These are phyloP conservation scores for Ophiostoma piceae DNA, from an alignment of 2,329 filamentous ascomycete genomes.

Conservation along the genomic window DNA sequence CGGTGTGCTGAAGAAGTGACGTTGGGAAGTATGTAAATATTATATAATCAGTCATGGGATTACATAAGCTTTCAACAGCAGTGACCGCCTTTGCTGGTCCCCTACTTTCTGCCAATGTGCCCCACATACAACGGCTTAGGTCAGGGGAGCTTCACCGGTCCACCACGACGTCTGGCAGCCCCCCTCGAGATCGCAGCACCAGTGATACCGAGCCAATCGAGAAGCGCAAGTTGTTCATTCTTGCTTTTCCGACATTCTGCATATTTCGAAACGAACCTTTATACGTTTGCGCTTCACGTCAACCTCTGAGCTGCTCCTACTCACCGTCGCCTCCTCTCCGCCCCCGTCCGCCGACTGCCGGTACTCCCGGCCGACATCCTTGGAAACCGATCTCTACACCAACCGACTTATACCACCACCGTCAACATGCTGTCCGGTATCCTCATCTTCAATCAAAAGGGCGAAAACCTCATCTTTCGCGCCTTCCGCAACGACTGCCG, in stretches of 20 bases:
- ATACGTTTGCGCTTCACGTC: not conserved
- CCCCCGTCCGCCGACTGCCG: not conserved
- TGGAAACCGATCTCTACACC: not conserved
- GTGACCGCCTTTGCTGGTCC: constrained; percentile 8
- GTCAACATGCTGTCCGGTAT: constrained; percentile 83
- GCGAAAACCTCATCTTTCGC: constrained; percentile 98
- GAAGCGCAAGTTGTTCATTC: not conserved
- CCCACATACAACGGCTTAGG: constrained; percentile 7
- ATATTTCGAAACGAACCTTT: not conserved
- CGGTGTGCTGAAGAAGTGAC: not conserved
- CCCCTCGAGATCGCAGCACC: not conserved
- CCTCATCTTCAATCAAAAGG: constrained; percentile 98
- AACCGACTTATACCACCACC: not conserved
- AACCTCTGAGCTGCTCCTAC: too few relatives aligned
- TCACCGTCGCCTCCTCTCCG: not conserved
- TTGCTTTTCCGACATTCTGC: not conserved
- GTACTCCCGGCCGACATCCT: not conserved
- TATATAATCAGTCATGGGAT: not conserved
- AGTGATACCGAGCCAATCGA: not conserved
- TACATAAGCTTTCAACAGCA: not conserved
- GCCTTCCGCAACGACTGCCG: constrained; percentile 98
- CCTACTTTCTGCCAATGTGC: not conserved
- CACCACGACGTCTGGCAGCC: constrained; percentile 3
- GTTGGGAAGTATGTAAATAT: not conserved
- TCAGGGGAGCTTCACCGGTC: constrained; percentile 16